A percentile compares a stretch with the other conserved stretches of the same genome.
These are phyloP conservation scores for Pinus albicaulis DNA, from an alignment of 75 land plant species.

Conservation along the genomic window DNA sequence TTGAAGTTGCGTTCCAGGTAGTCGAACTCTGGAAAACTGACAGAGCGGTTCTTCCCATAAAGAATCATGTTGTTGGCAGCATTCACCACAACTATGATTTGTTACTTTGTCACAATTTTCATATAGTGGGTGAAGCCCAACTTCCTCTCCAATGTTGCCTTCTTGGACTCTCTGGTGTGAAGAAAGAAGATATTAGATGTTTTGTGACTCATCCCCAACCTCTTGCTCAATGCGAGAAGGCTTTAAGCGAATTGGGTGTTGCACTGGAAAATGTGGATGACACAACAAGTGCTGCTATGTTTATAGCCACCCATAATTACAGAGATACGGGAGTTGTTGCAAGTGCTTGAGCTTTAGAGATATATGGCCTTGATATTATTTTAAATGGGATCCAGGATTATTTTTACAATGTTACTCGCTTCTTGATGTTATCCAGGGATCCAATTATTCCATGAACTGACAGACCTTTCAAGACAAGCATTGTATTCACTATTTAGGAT, in stretches of 20 bases:
- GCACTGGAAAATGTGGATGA: background rate
- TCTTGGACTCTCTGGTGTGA: too few relatives aligned
- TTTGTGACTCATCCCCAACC: conserved; percentile 32
- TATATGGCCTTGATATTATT: conserved; percentile 79
- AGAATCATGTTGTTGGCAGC: too few relatives aligned
- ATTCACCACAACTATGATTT: too few relatives aligned
- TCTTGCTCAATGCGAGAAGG: background rate
- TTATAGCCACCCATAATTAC: conserved; percentile 41
- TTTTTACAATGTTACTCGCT: conserved; percentile 67
- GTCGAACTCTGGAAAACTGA: too few relatives aligned
- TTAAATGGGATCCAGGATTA: conserved; percentile 75
- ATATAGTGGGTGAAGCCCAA: too few relatives aligned
- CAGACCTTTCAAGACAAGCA: conserved; percentile 70
- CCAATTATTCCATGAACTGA: conserved; percentile 81
- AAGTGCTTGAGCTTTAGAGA: conserved; percentile 77
- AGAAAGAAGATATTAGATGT: conserved; percentile 31
- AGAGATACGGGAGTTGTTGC: conserved; percentile 75
- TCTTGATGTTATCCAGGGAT: conserved; percentile 82
- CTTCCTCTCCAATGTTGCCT: too few relatives aligned
- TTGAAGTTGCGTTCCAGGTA: too few relatives aligned
- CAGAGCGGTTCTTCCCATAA: too few relatives aligned
- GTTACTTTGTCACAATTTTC: too few relatives aligned
- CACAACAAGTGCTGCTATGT: conserved; percentile 14
- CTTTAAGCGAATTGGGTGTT: background rate
- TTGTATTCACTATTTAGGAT: conserved; percentile 77